Conservation (phyloP, 208 protist species). For the Leishmania guyanensis region DNA sequence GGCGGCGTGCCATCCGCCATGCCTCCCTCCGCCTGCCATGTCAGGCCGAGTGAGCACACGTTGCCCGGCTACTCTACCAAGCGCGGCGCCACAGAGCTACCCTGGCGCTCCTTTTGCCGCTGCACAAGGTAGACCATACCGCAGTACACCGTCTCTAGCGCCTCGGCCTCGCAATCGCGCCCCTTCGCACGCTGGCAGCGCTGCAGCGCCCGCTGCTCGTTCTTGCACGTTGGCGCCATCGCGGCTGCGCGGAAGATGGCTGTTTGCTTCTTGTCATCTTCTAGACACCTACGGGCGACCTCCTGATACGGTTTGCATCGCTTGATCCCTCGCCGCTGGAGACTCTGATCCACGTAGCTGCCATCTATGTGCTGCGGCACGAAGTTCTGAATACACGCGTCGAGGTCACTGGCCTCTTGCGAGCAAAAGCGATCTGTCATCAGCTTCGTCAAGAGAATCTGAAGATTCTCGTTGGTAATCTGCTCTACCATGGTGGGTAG, state of each 20-base stretch:
- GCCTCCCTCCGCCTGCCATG: background rate
- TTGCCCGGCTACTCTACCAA: slow-evolving; percentile 1
- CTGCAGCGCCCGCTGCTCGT: slow-evolving; percentile 54
- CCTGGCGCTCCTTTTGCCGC: slow-evolving; percentile 46
- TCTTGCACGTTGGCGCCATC: slow-evolving; percentile 60
- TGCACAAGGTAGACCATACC: slow-evolving; percentile 84
- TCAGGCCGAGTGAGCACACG: background rate
- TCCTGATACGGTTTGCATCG: slow-evolving; percentile 83
- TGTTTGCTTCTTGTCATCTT: slow-evolving; percentile 81
- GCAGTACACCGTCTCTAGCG: slow-evolving; percentile 81
- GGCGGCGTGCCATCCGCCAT: background rate
- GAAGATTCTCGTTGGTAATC: slow-evolving; percentile 76
- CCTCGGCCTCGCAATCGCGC: slow-evolving; percentile 79
- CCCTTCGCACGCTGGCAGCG: slow-evolving; percentile 51
- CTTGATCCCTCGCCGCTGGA: slow-evolving; percentile 71
- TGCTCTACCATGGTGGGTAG: slow-evolving; percentile 49
- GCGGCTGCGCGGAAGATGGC: slow-evolving; percentile 73
- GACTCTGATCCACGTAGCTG: slow-evolving; percentile 83
- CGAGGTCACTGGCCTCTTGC: slow-evolving; percentile 66
- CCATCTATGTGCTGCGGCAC: slow-evolving; percentile 71
- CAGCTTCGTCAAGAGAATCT: slow-evolving; percentile 86
- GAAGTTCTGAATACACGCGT: slow-evolving; percentile 89
- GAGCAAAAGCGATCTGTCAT: slow-evolving; percentile 84
- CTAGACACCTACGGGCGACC: slow-evolving; percentile 60
- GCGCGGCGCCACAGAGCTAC: background rate